Conservation (phyloP, 2,329 filamentous ascomycete genomes). For the Fusarium decemcellulare region DNA sequence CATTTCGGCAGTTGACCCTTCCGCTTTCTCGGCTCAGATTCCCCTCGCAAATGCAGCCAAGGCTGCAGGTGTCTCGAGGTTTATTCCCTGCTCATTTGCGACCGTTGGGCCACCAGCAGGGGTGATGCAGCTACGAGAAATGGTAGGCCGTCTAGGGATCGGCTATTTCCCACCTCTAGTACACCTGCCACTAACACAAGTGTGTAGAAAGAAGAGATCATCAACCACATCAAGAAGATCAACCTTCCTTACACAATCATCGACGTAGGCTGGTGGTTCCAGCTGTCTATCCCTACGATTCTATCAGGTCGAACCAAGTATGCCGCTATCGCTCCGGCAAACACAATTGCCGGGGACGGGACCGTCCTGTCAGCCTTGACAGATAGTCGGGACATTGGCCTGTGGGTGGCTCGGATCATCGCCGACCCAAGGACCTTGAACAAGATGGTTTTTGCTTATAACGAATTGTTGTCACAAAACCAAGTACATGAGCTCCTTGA, state of each 20-base stretch:
- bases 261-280: conserved; percentile 73
- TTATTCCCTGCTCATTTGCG: conserved; percentile 66
- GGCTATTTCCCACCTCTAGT: neutral
- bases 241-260: conserved; percentile 69
- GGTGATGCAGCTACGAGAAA: conserved; percentile 36
- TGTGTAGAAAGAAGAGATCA: conserved; percentile 62
- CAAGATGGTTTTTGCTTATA: conserved; percentile 63
- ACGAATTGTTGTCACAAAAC: conserved; percentile 60
- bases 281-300: conserved; percentile 53
- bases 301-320: conserved; percentile 42
- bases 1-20: conserved; percentile 50
- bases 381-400: conserved; percentile 66
- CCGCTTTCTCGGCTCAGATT: conserved; percentile 60
- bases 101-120: conserved; percentile 58
- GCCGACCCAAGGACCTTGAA: conserved; percentile 67
- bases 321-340: conserved; percentile 49
- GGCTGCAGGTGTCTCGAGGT: conserved; percentile 64
- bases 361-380: conserved; percentile 59
- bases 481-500: conserved; percentile 63
- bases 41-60: conserved; percentile 63
- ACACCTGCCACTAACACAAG: neutral
- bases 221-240: conserved; percentile 62
- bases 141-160: neutral
- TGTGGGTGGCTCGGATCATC: conserved; percentile 65
- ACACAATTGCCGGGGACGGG: conserved; percentile 61